Evolutionary conservation across 176 grass and related monocot genomes (phyloP), one percentile per base, ranked within the genome.

Genomic region (Oryza longistaminata): DNA sequence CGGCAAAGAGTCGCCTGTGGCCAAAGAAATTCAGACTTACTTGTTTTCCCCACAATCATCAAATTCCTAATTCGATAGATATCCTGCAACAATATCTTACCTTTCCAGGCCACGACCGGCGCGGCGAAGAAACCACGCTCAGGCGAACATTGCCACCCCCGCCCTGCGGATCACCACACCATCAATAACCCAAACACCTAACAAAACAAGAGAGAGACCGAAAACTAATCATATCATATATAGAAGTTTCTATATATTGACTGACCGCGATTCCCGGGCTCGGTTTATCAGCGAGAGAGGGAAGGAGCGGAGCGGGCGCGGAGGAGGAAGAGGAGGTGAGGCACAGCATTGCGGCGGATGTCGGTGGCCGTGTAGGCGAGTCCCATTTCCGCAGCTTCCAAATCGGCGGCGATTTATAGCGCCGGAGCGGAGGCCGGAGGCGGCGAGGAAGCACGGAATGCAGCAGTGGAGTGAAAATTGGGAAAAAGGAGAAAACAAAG

Each of bases 401-500:
- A 60, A 2, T 49, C 42, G 66, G 52, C 68, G 24, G 13, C 60
- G 37, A 49, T 87, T 75, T 90, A 90, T 90, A 90, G 74, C 75
- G 84, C 62, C 46, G 74, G 79, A 64, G 60, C 15, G 78, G 17
- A 26, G 26, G 12, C 16, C 78, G 6, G 42, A 21, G 6, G 33
- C 46, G 46, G 46, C 12, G 46, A 8, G 46, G 46, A 8, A 48
- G 37, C 37, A 39, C 37, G 0, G 37, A 39, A 48, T 11, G 44
- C 16, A 5, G 50, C 15, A 53, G 50, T 19, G 31, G 8, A 42
- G 40, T 39, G 75, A 31, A 31, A 31, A 67, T 50, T 45, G 65
- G 50, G 6, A 50, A 13, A 49, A 49, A 19, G 15, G 6, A 53
- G 14, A 19, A 19, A 53, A 19, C 15, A 19, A 58, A 58, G 17